Conservation (phyloP, 2,329 filamentous ascomycete species). For the Achaetomium macrosporum region DNA sequence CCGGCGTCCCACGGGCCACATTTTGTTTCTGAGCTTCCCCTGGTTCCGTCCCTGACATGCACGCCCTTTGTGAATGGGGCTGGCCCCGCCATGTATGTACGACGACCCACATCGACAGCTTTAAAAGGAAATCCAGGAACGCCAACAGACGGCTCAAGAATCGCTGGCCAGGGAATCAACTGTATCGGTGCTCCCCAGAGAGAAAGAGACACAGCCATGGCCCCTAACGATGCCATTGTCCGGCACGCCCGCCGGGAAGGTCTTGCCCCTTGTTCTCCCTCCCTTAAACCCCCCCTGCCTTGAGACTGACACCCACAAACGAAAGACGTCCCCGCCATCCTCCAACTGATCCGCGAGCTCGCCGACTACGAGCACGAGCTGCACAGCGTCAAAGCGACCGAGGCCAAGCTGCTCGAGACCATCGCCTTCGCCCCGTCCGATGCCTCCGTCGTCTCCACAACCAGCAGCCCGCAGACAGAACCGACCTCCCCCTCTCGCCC, state of each 20-base stretch:
- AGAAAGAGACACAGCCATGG: background rate
- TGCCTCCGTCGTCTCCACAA: conserved; percentile 29
- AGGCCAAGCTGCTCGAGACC: conserved; percentile 63
- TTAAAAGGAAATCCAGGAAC: background rate
- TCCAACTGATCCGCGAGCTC: conserved; percentile 75
- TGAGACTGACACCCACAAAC: background rate
- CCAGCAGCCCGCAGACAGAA: conserved; percentile 41
- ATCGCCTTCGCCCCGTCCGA: conserved; percentile 65
- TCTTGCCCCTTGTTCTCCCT: conserved; percentile 26
- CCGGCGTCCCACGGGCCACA: no score
- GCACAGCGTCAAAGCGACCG: conserved; percentile 70
- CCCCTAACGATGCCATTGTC: conserved; percentile 32
- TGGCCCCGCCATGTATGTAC: background rate
- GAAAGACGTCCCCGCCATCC: conserved; percentile 74
- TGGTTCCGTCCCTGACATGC: background rate
- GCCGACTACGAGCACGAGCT: conserved; percentile 81
- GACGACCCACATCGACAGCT: background rate
- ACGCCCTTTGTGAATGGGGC: conserved; percentile 4
- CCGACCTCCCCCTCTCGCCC: conserved; percentile 52
- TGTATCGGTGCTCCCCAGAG: background rate
- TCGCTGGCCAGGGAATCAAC: background rate
- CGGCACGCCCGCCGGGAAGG: conserved; percentile 57
- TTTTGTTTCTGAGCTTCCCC: no score
- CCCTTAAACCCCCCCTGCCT: background rate
- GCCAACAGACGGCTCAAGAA: background rate